phyloP scores from a whole-genome alignment of 768 basidiomycete species.

The Lactifluus pinguis region DNA sequence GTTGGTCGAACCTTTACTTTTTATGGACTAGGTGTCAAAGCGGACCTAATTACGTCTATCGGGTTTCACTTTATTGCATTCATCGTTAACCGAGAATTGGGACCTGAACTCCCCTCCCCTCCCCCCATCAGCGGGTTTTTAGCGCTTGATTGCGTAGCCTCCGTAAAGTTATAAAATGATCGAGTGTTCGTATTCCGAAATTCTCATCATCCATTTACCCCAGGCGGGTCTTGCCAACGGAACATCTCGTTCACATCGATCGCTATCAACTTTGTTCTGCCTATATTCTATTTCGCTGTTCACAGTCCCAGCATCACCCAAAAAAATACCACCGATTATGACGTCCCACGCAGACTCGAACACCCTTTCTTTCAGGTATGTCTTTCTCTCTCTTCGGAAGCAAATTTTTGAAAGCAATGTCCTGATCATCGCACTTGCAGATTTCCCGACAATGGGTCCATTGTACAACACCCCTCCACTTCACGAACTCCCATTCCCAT shows the following conservation, averaged over 20 bases:
- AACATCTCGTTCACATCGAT: neutral
- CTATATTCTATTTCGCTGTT: neutral
- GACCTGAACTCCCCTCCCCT: too few species aligned
- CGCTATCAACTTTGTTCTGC: neutral
- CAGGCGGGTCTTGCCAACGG: neutral
- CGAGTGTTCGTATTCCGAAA: neutral
- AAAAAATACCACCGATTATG: too few species aligned
- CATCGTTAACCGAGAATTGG: neutral
- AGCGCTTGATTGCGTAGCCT: neutral
- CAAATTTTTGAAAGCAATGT: neutral
- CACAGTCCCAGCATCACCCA: neutral
- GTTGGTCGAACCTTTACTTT: neutral
- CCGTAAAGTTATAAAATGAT: neutral
- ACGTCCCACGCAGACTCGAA: neutral
- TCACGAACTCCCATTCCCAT: neutral
- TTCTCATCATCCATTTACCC: neutral
- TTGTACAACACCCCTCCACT: neutral
- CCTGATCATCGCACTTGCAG: neutral
- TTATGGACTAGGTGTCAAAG: neutral
- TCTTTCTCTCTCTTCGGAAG: neutral
- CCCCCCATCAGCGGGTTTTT: neutral
- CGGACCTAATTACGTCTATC: neutral
- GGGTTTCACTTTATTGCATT: neutral
- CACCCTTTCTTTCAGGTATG: neutral
- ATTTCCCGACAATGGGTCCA: neutral